A percentile compares a stretch with the other conserved stretches of the same genome.
phyloP scores from a whole-genome alignment of 441 rosid genomes.

The Arabidopsis hybrid region DNA sequence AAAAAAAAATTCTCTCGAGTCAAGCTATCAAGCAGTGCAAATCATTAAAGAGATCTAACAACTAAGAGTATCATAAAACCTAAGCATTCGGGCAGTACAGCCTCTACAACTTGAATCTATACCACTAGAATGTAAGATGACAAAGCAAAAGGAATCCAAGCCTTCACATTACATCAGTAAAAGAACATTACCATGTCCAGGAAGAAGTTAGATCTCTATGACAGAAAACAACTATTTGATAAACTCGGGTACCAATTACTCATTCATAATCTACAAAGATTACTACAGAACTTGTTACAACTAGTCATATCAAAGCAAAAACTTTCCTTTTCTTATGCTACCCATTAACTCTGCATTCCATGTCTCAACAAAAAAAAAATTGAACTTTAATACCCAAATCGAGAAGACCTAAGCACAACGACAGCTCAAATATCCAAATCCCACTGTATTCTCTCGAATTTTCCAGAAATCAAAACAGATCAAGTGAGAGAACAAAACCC shows the following conservation, averaged over 20 bases:
- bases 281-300: constrained; percentile 1
- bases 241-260: constrained; percentile 3
- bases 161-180: background rate
- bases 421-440: constrained; percentile 25
- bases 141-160: constrained; percentile 7
- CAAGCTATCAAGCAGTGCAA: constrained; percentile 7
- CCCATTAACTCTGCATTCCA: constrained; percentile 10
- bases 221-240: constrained; percentile 5
- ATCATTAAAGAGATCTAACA: constrained; percentile 6
- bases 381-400: constrained; percentile 25
- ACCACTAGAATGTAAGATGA: background rate
- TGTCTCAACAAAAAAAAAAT: background rate
- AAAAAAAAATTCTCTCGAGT: constrained; percentile 7
- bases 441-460: constrained; percentile 4
- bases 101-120: constrained; percentile 10
- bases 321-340: background rate
- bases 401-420: constrained; percentile 6
- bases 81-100: background rate
- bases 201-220: constrained; percentile 8
- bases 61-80: constrained; percentile 8
- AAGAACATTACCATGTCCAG: constrained; percentile 10
- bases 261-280: constrained; percentile 3
- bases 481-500: constrained; percentile 37
- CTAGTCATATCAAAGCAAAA: constrained; percentile 1
- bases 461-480: constrained; percentile 26